phyloP scores from a whole-genome alignment of 2,329 filamentous ascomycete species.

The Camptophora hylomeconis region DNA sequence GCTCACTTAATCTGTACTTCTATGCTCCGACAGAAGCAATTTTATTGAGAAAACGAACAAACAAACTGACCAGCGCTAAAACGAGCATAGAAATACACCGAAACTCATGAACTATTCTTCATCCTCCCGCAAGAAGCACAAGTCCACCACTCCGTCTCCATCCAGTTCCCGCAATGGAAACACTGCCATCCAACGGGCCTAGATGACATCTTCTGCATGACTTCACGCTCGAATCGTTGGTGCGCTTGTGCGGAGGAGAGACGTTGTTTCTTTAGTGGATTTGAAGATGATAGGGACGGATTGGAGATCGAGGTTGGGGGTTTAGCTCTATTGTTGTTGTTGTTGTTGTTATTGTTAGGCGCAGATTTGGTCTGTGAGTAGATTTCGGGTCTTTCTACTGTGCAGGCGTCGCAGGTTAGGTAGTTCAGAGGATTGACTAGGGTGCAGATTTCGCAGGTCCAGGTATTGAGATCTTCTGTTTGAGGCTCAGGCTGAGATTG shows the following conservation, averaged over 20 bases:
- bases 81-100: not conserved
- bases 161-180: slow-evolving; percentile 44
- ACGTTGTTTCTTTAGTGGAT: too few relatives aligned
- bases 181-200: slow-evolving; percentile 47
- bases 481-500: slow-evolving; percentile 2
- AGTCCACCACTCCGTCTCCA: slow-evolving; percentile 54
- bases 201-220: slow-evolving; percentile 34
- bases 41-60: too few relatives aligned
- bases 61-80: too few relatives aligned
- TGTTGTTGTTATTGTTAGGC: slow-evolving; percentile 9
- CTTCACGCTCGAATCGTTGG: slow-evolving; percentile 27
- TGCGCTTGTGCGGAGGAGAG: too few relatives aligned
- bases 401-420: slow-evolving; percentile 48
- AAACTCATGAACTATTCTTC: slow-evolving; percentile 37
- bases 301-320: slow-evolving; percentile 8
- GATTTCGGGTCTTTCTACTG: slow-evolving; percentile 37
- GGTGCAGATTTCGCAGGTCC: slow-evolving; percentile 50
- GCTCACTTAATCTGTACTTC: too few relatives aligned
- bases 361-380: slow-evolving; percentile 20
- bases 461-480: slow-evolving; percentile 27
- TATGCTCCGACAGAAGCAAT: too few relatives aligned
- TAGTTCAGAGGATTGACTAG: slow-evolving; percentile 47
- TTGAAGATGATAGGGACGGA: not conserved
- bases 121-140: slow-evolving; percentile 47
- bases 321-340: too few relatives aligned